Evolutionary conservation across 2,329 filamentous ascomycete genomes (phyloP), one percentile per base, ranked within the genome.

Genomic region (Aspergillus unguis): DNA sequence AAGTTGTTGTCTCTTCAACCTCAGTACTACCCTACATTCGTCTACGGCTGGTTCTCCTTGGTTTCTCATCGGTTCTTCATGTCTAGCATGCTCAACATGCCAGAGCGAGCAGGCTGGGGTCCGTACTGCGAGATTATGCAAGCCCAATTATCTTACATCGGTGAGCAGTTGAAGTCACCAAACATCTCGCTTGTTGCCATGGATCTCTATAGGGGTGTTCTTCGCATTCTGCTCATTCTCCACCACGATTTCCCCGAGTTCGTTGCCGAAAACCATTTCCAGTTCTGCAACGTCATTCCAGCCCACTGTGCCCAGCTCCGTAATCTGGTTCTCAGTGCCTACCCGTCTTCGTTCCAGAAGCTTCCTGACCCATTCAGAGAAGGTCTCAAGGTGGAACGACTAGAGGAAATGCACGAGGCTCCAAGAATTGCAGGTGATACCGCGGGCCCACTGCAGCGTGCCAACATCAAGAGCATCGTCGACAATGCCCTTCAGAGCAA

Each of bases 171-270:
- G 58, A 94, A 92, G 71, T 81, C 85, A 7, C 75, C 85, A 28
- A 85, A 85, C 53, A 80, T 90, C 11, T 79, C 85, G 3, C 78
- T 83, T 32, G 80, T 88, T 46, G 84, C 86, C 32, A 92, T 90
- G 68, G 89, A 92, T 50, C 83, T 95, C 56, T 96, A 96, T 70
- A 86, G 90, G 55, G 90, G 87, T 6, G 84, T 88, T 1, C 76
- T 95, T 44, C 91, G 95, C 65, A 82, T 96, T 54, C 75, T 97
- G 50, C 77, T 95, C 32, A 82, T 95, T 48, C 77, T 99, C 48
- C 89, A 96, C 61, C 94, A 97, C 66, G 94, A 99, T 70, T 97
- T 90, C 71, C 88, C 92, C 0, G 91, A 96, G 52, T 99, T 96
- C 71, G 75, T 99, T 38, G 87, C 89, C 5, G 89, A 92, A 62